Evolutionary conservation across 1,284 basidiomycete genomes (phyloP).

Genomic region (Cutaneotrichosporon cutaneum): DNA sequence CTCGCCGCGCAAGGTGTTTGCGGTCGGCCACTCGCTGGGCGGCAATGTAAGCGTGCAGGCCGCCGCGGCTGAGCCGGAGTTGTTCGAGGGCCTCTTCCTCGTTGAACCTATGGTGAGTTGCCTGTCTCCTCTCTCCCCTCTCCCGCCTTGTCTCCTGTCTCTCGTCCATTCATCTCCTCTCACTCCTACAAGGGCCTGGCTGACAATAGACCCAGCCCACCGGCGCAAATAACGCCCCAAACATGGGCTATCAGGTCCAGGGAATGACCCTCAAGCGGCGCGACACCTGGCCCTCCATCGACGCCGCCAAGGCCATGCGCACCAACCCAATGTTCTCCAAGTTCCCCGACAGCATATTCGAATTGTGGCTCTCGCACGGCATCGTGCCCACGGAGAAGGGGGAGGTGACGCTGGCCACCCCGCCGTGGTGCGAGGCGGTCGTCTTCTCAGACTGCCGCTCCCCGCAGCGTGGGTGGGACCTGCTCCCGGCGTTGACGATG

Average conservation of each 20-base stretch:
- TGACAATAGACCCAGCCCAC: neutral
- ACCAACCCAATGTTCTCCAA: constrained; percentile 45
- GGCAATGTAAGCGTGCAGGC: constrained; percentile 53
- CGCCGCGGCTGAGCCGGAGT: constrained; percentile 62
- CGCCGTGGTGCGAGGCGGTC: constrained; percentile 37
- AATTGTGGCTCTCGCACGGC: constrained; percentile 64
- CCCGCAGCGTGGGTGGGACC: constrained; percentile 38
- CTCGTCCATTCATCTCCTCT: too few relatives aligned
- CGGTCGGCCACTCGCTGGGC: constrained; percentile 17
- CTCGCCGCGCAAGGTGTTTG: constrained; percentile 17
- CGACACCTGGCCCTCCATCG: constrained; percentile 12
- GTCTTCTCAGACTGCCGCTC: constrained; percentile 36
- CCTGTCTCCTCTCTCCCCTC: constrained; percentile 3
- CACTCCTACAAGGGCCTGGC: too few relatives aligned
- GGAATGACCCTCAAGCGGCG: constrained; percentile 48
- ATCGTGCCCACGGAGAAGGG: constrained; percentile 52
- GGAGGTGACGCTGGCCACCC: constrained; percentile 37
- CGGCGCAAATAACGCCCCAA: neutral
- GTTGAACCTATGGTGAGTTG: constrained; percentile 63
- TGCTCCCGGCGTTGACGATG: constrained; percentile 31
- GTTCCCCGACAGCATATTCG: constrained; percentile 63
- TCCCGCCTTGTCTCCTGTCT: too few relatives aligned
- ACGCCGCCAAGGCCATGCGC: constrained; percentile 17
- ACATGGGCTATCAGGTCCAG: constrained; percentile 21
- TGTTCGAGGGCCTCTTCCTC: constrained; percentile 73